phyloP scores from a whole-genome alignment of 345 rosid genomes.

The Boechera stricta region DNA sequence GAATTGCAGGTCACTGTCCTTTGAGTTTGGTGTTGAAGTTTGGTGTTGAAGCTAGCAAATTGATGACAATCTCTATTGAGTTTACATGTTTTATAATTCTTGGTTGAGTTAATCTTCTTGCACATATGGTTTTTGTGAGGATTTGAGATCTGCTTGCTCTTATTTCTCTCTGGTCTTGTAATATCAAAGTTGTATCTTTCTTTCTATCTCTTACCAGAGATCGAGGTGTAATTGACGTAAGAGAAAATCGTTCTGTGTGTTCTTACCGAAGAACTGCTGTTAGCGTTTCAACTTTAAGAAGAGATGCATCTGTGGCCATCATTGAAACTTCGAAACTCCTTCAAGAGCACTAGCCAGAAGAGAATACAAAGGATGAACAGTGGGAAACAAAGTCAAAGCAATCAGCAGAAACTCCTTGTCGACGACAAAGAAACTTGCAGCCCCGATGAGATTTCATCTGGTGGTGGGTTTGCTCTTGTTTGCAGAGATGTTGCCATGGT shows the following conservation, averaged over 20 bases:
- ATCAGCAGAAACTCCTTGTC: slow-evolving; percentile 35
- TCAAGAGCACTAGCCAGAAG: slow-evolving; percentile 40
- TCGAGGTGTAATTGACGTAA: neutral
- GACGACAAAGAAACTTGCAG: neutral
- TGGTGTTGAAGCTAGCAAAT: slow-evolving; percentile 23
- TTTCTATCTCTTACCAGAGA: neutral
- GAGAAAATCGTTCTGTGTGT: neutral
- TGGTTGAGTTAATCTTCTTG: neutral
- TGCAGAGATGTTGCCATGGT: slow-evolving; percentile 40
- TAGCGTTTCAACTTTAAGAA: neutral
- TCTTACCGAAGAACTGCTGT: neutral
- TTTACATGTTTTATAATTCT: neutral
- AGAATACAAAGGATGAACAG: slow-evolving; percentile 30
- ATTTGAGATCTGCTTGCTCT: neutral
- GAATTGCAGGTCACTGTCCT: neutral
- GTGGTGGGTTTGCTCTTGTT: slow-evolving; percentile 9
- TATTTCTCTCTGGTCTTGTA: slow-evolving; percentile 8
- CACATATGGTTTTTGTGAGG: neutral
- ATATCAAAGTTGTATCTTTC: neutral
- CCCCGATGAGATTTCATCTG: neutral
- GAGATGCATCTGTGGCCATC: slow-evolving; percentile 51
- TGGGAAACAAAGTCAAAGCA: slow-evolving; percentile 36
- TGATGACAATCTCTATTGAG: neutral
- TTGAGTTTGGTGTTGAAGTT: slow-evolving; percentile 20
- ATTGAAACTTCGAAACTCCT: slow-evolving; percentile 41